Evolutionary conservation across 352 stramenopile genomes (phyloP), one percentile per base, ranked within the genome.

Genomic region (Pythium guiyangense): DNA sequence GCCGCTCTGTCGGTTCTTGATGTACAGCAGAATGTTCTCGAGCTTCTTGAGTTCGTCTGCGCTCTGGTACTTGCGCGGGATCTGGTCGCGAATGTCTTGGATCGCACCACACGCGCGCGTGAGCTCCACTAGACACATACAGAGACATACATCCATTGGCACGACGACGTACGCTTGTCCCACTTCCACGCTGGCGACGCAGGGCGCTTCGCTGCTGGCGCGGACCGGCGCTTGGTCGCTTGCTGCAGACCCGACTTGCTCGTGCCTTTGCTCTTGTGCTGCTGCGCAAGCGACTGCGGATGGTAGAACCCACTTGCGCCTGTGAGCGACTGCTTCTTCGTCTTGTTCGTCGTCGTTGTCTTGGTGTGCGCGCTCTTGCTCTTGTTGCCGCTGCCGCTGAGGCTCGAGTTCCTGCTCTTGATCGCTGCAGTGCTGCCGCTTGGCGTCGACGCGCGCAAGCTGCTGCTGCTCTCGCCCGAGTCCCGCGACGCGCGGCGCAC

Each of bases 51-150:
- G 72, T 66, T 94, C 82, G 0, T 72, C 63, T 9, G 78, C 67
- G 53, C 67, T 86, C 60, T 92, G 82, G 70, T 94, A 94, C 63
- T 94, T 94, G 64, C 75, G 75, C 34, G 84, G 84, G 29, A 94
- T 90, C 55, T 86, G 86, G 54, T 88, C 77, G 2, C 73, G 76
- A 37, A 90, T 67, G 51, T 87, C 84, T 93, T 43, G 20, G 35
- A 25, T 29, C 39, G 2, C 27, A 49, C 42, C 2, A 69, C 49
- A 15, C 45, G 2, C 22, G 45, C n/a, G 31, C 29, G 14, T 49
- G 39, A 57, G 14, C 17, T n/a, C 25, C 35, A 18, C 48, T 37
- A 44, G 25, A 39, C 22, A 59, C n/a, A 35, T 3, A 20, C 20
- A 45, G 12, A 51, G 11, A 52, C 6, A 25, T 8, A 27, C 17